These are phyloP conservation scores for Suhomyces kunorum DNA, from an alignment of 1,139 yeast genomes.

Conservation along the genomic window DNA sequence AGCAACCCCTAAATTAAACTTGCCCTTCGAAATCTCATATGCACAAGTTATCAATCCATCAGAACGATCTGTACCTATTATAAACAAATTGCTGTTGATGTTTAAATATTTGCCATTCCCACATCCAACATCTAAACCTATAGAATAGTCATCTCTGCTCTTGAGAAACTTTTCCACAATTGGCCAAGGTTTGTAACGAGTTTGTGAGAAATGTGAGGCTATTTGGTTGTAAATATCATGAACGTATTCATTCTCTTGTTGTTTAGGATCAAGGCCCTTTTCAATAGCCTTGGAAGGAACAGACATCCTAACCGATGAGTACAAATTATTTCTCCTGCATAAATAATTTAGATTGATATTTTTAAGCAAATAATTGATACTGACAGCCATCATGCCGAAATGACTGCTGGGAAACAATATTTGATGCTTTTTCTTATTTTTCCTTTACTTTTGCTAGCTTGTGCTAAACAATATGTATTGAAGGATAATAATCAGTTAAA, in stretches of 20 bases:
- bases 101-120: constrained; percentile 92
- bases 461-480: too few relatives aligned
- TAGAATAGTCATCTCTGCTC: constrained; percentile 31
- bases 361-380: too few relatives aligned
- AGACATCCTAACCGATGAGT: constrained; percentile 19
- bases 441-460: too few relatives aligned
- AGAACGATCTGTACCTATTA: constrained; percentile 85
- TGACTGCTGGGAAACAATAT: too few relatives aligned
- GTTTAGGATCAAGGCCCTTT: constrained; percentile 42
- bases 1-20: constrained; percentile 55
- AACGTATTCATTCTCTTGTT: constrained; percentile 75
- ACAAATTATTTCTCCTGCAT: background rate
- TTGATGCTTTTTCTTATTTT: too few relatives aligned
- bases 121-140: constrained; percentile 82
- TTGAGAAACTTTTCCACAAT: constrained; percentile 73
- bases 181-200: constrained; percentile 98
- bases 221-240: constrained; percentile 90
- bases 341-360: background rate
- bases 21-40: constrained; percentile 38
- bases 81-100: constrained; percentile 63
- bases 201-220: constrained; percentile 88
- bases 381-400: too few relatives aligned
- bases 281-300: constrained; percentile 36
- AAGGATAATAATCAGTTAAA: too few relatives aligned
- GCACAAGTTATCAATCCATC: constrained; percentile 79